Evolutionary conservation across 2,329 filamentous ascomycete species (phyloP).

Genomic region (Sporothrix sp.): DNA sequence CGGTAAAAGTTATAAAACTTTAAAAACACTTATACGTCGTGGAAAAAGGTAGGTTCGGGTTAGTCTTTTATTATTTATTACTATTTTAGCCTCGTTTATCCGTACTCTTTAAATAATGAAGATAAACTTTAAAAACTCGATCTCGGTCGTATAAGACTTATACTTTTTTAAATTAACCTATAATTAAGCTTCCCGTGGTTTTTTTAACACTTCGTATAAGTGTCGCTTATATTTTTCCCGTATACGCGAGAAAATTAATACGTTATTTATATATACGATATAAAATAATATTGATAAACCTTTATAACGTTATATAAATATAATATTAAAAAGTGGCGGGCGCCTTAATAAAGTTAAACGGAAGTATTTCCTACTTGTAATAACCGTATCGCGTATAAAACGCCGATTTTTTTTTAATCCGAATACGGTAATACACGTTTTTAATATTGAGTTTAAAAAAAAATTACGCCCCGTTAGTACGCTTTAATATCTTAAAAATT

Average conservation of each 20-base stretch:
- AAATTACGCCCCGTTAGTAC: not conserved
- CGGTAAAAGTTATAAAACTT: not conserved
- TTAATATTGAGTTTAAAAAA: not conserved
- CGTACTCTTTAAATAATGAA: not conserved
- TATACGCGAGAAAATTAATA: not conserved
- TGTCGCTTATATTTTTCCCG: not conserved
- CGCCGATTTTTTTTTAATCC: not conserved
- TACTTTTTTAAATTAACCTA: not conserved
- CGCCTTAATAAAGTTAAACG: not conserved
- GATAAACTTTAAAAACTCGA: not conserved
- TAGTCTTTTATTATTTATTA: not conserved
- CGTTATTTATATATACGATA: not conserved
- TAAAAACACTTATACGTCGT: not conserved
- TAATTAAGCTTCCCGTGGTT: not conserved
- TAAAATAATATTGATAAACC: not conserved
- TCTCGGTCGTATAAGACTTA: not conserved
- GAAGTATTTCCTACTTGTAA: not conserved
- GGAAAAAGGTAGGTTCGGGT: not conserved
- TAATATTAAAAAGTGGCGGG: not conserved
- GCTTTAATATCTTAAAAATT: not conserved
- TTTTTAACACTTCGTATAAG: not conserved
- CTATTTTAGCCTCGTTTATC: not conserved
- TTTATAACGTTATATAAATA: not conserved
- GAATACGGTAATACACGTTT: not conserved
- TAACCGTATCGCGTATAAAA: not conserved